Conservation (phyloP, 2,329 filamentous ascomycete genomes). For the Beauveria medogensis region DNA sequence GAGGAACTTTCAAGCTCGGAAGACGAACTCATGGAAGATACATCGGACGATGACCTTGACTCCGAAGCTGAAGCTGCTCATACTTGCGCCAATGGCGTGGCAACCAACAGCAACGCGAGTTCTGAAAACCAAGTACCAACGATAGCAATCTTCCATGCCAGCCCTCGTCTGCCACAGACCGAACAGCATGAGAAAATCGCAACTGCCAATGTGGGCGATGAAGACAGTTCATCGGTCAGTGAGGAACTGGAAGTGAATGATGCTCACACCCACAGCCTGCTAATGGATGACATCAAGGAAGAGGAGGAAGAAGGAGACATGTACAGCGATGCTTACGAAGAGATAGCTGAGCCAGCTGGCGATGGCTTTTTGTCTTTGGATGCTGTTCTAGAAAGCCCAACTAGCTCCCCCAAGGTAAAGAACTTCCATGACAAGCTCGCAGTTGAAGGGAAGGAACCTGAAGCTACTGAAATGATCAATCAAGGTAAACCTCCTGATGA, state of each 20-base stretch:
- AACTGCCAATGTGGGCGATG: constrained; percentile 44
- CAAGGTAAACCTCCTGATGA: constrained; percentile 29
- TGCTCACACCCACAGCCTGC: constrained; percentile 6
- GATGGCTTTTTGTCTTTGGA: constrained; percentile 66
- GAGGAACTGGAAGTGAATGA: constrained; percentile 10
- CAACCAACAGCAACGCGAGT: not conserved
- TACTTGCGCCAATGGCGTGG: constrained; percentile 5
- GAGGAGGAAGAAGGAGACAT: constrained; percentile 42
- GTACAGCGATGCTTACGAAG: constrained; percentile 72
- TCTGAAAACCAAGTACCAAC: constrained; percentile 25
- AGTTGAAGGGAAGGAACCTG: not conserved
- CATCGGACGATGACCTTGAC: constrained; percentile 10
- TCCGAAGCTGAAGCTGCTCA: constrained; percentile 3
- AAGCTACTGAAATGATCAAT: not conserved
- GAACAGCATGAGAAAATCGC: constrained; percentile 13
- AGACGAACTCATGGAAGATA: constrained; percentile 18
- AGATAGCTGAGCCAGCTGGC: constrained; percentile 55
- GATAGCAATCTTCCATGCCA: constrained; percentile 39
- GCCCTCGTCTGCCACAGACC: constrained; percentile 22
- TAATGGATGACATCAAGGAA: constrained; percentile 30
- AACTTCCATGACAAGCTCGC: not conserved
- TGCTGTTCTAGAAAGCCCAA: constrained; percentile 58
- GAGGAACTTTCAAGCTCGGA: constrained; percentile 42
- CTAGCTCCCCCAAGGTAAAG: constrained; percentile 17
- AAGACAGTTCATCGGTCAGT: constrained; percentile 14